Percentiles rank a stretch among this genome's conserved stretches.
These are phyloP conservation scores for Musa balbisiana DNA, from an alignment of 202 grass and related monocot genomes.

Conservation along the genomic window DNA sequence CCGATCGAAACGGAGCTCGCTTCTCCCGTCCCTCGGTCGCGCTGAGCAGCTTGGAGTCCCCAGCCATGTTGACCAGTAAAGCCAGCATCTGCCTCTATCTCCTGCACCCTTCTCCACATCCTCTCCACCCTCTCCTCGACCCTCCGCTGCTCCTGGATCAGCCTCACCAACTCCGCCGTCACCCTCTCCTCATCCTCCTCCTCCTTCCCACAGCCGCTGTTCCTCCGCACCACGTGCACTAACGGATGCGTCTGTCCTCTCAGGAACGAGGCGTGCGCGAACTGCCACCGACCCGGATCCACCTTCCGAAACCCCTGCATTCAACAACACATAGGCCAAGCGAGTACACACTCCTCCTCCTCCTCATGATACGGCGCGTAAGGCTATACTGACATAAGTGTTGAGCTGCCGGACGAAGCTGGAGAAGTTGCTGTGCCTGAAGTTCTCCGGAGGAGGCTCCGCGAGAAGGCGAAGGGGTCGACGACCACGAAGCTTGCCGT, in stretches of 20 bases:
- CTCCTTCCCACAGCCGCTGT: conserved; percentile 15
- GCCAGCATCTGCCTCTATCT: conserved; percentile 87
- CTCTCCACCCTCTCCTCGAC: conserved; percentile 46
- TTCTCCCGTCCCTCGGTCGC: conserved; percentile 29
- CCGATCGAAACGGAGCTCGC: conserved; percentile 31
- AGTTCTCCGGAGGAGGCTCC: conserved; percentile 58
- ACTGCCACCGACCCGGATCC: conserved; percentile 66
- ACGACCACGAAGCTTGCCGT: conserved; percentile 66
- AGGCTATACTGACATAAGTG: conserved; percentile 43
- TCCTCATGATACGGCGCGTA: no score
- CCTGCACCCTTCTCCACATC: conserved; percentile 76
- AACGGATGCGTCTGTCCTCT: conserved; percentile 65
- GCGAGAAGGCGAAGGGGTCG: conserved; percentile 64
- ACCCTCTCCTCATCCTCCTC: conserved; percentile 44
- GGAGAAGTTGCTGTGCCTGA: conserved; percentile 88
- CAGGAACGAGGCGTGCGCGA: conserved; percentile 59
- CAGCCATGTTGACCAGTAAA: conserved; percentile 67
- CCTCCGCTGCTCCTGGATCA: conserved; percentile 45
- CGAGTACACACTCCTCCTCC: no score
- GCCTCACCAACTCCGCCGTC: conserved; percentile 54
- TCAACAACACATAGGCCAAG: background rate
- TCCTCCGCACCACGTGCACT: conserved; percentile 36
- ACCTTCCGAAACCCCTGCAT: conserved; percentile 71
- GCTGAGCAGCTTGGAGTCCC: conserved; percentile 42
- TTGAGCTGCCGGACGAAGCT: conserved; percentile 83